Percentiles rank a stretch among this genome's conserved stretches.
These are phyloP conservation scores for Centrapalus pauciflorus DNA, from an alignment of 129 eudicot species.

Conservation along the genomic window DNA sequence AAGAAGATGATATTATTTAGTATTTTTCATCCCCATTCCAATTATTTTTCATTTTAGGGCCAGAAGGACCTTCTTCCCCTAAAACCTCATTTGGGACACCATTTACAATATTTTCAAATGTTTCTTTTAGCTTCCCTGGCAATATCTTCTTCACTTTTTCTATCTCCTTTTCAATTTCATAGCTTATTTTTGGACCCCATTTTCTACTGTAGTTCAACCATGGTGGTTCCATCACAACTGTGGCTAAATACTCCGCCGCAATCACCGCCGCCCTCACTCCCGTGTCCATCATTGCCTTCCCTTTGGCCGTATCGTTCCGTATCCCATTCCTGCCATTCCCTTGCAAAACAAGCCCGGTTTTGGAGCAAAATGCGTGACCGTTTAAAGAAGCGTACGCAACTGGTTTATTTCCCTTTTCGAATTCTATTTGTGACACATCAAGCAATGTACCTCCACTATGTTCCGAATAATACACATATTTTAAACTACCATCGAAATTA, in stretches of 20 bases:
- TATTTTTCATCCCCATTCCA: conserved; percentile 56
- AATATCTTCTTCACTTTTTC: conserved; percentile 47
- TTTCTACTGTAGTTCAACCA: conserved; percentile 61
- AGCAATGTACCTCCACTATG: conserved; percentile 48
- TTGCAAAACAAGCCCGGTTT: conserved; percentile 40
- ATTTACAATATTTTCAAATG: conserved; percentile 24
- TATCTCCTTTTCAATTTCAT: conserved; percentile 44
- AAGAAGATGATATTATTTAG: conserved; percentile 14
- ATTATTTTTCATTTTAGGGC: conserved; percentile 35
- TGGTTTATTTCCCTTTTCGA: conserved; percentile 32
- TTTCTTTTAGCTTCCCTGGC: conserved; percentile 41
- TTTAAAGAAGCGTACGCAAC: conserved; percentile 40
- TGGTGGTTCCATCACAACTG: conserved; percentile 37
- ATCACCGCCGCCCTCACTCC: conserved; percentile 36
- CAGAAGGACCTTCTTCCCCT: conserved; percentile 37
- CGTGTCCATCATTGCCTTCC: conserved; percentile 47
- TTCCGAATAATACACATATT: conserved; percentile 35
- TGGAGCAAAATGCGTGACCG: conserved; percentile 44
- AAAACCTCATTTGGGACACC: conserved; percentile 31
- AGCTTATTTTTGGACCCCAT: conserved; percentile 79
- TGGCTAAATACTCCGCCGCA: conserved; percentile 35
- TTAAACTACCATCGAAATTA: conserved; percentile 40
- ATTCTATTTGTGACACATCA: conserved; percentile 35
- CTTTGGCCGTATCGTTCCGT: conserved; percentile 52
- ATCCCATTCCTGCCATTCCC: conserved; percentile 61